Evolutionary conservation across 1,139 yeast species (phyloP).

Genomic region (Yamadazyma friedrichii): DNA sequence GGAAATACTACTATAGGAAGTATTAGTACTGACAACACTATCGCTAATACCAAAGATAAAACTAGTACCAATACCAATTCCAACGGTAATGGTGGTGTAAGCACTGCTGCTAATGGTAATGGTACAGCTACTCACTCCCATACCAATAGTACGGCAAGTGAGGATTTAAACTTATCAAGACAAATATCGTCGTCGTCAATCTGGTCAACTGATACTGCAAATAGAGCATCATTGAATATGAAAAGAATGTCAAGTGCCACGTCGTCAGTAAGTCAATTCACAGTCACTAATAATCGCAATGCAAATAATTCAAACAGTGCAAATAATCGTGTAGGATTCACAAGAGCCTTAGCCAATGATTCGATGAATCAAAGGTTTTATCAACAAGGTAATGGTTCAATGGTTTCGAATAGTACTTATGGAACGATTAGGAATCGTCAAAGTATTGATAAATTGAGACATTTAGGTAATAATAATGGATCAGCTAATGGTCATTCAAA

Average conservation of each 20-base stretch:
- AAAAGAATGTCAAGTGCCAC: constrained; percentile 33
- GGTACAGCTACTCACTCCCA: neutral
- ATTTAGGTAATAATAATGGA: constrained; percentile 5
- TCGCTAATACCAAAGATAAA: neutral
- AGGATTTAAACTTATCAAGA: constrained; percentile 22
- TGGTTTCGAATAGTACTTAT: constrained; percentile 19
- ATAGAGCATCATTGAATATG: constrained; percentile 29
- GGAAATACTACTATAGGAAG: neutral
- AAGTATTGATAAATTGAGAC: constrained; percentile 30
- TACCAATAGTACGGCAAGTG: constrained; percentile 1
- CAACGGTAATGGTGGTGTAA: neutral
- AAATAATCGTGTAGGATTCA: constrained; percentile 38
- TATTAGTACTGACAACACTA: neutral
- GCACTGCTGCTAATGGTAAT: neutral
- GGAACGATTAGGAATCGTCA: constrained; percentile 25
- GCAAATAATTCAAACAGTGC: constrained; percentile 4
- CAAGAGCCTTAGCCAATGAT: constrained; percentile 41
- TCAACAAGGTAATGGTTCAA: constrained; percentile 23
- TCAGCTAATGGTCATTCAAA: neutral
- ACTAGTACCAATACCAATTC: neutral
- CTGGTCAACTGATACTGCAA: constrained; percentile 38
- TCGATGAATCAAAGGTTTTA: constrained; percentile 24
- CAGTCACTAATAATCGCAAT: constrained; percentile 15
- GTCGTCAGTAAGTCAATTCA: constrained; percentile 30
- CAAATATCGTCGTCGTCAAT: constrained; percentile 35